Evolutionary conservation across 306 rosid genomes (phyloP), one percentile per base, ranked within the genome.

Genomic region (Gleditsia sinensis): DNA sequence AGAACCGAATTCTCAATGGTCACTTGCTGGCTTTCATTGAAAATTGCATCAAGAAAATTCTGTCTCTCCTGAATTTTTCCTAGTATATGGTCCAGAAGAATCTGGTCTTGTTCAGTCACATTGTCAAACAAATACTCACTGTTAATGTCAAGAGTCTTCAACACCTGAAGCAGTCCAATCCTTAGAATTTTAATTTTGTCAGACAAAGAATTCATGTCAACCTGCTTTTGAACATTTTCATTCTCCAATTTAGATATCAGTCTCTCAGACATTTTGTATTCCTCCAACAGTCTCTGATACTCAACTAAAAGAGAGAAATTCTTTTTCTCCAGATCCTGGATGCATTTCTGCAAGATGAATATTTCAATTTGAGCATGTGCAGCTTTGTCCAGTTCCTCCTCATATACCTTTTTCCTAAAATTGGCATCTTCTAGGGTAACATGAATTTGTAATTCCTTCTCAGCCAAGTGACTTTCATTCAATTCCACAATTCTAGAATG

Each of bases 1-100:
- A 88, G 85, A 83, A 94, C 76, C 7, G 89, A 89, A 79, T 88
- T 94, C 89, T 91, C 91, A 71, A 85, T 37, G 42, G 83, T 75
- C 67, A 82, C 50, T 60, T 80, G 80, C 63, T 87, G 88, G 60
- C 77, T 87, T 84, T 90, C 87, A 32, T 78, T 81, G 54, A 68
- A 78, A 81, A 68, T 69, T 63, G 65, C 58, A 75, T 63, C 81
- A 45, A 84, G 45, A 54, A 76, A 83, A 51, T 69, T 79, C 46
- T 80, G 80, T 24, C 51, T 81, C 51, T 91, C 96, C 76, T 87
- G 84, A 72, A 94, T 81, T 72, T 84, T 84, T 54, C 64, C 71
- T 50, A 84, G 79, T 73, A 84, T 71, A 49, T 53, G 80, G 70
- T 78, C 78, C 75, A 91, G 58, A 79, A 86, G 86, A 63, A 72